Conservation (phyloP, 2,329 filamentous ascomycete species). For the Trichoderma sp. region DNA sequence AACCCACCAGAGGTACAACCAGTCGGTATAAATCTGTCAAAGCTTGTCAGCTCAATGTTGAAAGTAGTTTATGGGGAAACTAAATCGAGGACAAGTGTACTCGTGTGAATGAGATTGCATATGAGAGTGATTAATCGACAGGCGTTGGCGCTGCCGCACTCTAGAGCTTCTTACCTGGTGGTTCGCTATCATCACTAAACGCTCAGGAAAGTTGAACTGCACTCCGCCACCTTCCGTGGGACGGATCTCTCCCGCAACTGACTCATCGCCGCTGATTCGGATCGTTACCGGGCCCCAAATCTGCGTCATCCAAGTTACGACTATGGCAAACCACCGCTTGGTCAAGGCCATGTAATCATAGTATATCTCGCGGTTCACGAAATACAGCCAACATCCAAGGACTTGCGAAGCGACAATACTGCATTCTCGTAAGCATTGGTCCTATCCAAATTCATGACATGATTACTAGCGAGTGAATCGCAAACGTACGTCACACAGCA, state of each 20-base stretch:
- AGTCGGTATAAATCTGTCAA: constrained; percentile 75
- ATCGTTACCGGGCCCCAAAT: constrained; percentile 85
- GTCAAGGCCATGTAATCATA: constrained; percentile 85
- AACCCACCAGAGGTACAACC: constrained; percentile 92
- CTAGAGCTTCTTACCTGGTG: constrained; percentile 61
- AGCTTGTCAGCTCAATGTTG: not conserved
- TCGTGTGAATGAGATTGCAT: not conserved
- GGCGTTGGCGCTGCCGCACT: not conserved
- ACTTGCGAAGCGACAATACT: constrained; percentile 71
- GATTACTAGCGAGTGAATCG: not conserved
- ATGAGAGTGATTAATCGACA: not conserved
- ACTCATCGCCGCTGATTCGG: constrained; percentile 78
- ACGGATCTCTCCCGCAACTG: constrained; percentile 71
- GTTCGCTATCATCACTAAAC: constrained; percentile 81
- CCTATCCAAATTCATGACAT: not conserved
- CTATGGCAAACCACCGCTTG: constrained; percentile 77
- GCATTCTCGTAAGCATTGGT: constrained; percentile 17
- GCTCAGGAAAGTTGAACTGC: constrained; percentile 75
- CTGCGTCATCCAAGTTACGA: constrained; percentile 76
- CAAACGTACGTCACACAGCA: constrained; percentile 48
- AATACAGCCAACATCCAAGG: constrained; percentile 72
- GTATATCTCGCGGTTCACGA: constrained; percentile 72
- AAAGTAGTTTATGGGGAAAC: not conserved
- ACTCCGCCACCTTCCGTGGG: constrained; percentile 69
- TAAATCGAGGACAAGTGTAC: not conserved